phyloP scores from a whole-genome alignment of 768 basidiomycete species.

The Lactarius pseudohatsudake region DNA sequence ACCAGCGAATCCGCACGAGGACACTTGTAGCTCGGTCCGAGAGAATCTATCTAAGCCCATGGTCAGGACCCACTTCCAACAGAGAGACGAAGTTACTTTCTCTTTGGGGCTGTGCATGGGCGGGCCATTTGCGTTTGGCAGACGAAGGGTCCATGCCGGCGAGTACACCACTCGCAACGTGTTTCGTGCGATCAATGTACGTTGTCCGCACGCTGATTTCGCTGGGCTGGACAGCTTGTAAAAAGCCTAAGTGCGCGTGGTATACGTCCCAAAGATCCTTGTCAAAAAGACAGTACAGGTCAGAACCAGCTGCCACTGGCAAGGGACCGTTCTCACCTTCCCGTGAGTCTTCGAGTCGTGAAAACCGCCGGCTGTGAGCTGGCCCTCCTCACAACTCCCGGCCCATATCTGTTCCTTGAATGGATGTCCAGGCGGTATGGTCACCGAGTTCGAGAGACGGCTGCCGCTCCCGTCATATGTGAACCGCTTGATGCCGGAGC shows the following conservation, averaged over 20 bases:
- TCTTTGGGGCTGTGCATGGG: conserved; percentile 42
- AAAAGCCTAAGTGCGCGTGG: conserved; percentile 39
- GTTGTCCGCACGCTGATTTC: conserved; percentile 39
- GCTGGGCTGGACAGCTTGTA: conserved; percentile 33
- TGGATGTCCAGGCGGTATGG: conserved; percentile 42
- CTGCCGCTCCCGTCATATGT: conserved; percentile 39
- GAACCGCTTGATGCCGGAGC: conserved; percentile 39
- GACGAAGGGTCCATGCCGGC: conserved; percentile 45
- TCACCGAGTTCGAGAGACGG: conserved; percentile 41
- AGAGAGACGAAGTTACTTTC: conserved; percentile 32
- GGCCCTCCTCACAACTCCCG: conserved; percentile 48
- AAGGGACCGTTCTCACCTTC: conserved; percentile 31
- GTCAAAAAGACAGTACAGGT: neutral
- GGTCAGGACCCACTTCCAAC: neutral
- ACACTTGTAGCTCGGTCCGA: conserved; percentile 45
- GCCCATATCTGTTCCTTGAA: conserved; percentile 45
- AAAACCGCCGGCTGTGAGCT: conserved; percentile 45
- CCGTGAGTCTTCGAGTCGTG: conserved; percentile 45
- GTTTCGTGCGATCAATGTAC: conserved; percentile 44
- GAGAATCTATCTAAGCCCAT: conserved; percentile 43
- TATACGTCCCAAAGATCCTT: conserved; percentile 51
- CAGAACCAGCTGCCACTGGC: neutral
- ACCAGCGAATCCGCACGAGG: conserved; percentile 37
- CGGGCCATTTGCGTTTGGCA: conserved; percentile 37
- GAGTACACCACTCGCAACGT: conserved; percentile 46